A percentile compares a stretch with the other conserved stretches of the same genome.
Conservation (phyloP, 2,329 filamentous ascomycete genomes). For the Calonectria montana region DNA sequence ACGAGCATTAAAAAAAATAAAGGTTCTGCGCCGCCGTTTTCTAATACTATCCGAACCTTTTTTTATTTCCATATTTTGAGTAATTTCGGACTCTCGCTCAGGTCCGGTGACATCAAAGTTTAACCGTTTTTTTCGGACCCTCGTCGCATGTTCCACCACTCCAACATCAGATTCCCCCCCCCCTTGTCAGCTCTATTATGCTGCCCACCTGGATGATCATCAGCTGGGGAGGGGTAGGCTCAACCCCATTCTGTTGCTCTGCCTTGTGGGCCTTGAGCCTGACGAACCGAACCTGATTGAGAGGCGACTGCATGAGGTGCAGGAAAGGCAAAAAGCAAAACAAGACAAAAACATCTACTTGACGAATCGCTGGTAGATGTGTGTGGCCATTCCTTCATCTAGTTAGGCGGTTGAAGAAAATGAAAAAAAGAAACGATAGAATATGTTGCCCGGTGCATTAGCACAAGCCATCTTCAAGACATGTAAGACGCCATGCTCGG, state of each 20-base stretch:
- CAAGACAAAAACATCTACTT: not conserved
- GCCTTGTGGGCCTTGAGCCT: not conserved
- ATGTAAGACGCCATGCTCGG: not conserved
- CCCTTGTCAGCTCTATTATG: not conserved
- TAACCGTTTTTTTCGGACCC: not conserved
- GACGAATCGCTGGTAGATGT: not conserved
- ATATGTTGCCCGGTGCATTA: not conserved
- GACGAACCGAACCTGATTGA: not conserved
- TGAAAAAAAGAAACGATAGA: not conserved
- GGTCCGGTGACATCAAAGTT: not conserved
- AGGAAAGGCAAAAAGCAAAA: not conserved
- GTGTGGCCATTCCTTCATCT: not conserved
- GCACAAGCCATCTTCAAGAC: not conserved
- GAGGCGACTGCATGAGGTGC: not conserved
- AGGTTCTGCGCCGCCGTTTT: not conserved
- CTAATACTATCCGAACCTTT: not conserved
- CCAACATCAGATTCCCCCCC: not conserved
- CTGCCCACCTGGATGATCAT: not conserved
- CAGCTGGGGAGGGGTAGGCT: not conserved
- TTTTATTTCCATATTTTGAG: not conserved
- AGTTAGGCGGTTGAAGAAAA: not conserved
- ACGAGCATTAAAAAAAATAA: not conserved
- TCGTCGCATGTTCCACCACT: not conserved
- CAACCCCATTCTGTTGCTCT: not conserved
- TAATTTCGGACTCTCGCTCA: not conserved